Percentiles rank a stretch among this genome's conserved stretches.
Conservation (phyloP, 768 basidiomycete genomes). For the Candolleomyces eurysporus region DNA sequence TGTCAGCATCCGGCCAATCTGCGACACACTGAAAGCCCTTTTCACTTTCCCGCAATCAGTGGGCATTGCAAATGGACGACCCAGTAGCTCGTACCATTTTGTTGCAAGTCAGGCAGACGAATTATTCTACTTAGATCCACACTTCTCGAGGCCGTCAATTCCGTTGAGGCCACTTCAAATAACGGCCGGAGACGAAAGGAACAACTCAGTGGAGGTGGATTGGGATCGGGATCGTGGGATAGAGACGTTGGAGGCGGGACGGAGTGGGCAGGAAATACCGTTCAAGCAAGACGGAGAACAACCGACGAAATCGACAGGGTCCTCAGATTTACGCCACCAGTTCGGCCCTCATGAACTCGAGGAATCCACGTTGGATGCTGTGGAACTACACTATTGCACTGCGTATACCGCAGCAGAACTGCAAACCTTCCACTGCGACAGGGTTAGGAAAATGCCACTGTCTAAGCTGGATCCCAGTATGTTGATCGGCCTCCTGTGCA, state of each 20-base stretch:
- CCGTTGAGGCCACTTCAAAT: slow-evolving; percentile 46
- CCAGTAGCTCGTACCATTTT: slow-evolving; percentile 97
- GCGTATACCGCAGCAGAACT: slow-evolving; percentile 76
- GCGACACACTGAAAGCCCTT: slow-evolving; percentile 78
- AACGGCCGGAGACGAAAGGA: not conserved
- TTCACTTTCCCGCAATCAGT: slow-evolving; percentile 95
- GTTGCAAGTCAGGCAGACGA: slow-evolving; percentile 89
- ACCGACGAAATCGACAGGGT: slow-evolving; percentile 2
- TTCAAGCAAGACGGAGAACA: not conserved
- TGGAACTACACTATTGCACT: slow-evolving; percentile 62
- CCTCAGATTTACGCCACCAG: too few relatives aligned
- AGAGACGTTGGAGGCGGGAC: too few relatives aligned
- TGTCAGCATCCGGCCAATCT: slow-evolving; percentile 75
- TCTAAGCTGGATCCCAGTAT: slow-evolving; percentile 93
- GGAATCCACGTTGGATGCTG: slow-evolving; percentile 33
- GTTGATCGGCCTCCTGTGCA: slow-evolving; percentile 90
- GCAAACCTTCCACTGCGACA: slow-evolving; percentile 92
- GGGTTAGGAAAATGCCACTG: slow-evolving; percentile 91
- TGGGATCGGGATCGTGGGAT: too few relatives aligned
- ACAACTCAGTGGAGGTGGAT: too few relatives aligned
- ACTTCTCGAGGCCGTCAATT: slow-evolving; percentile 74
- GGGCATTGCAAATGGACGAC: slow-evolving; percentile 71
- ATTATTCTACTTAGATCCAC: slow-evolving; percentile 80
- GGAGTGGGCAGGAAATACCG: too few relatives aligned
- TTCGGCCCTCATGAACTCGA: not conserved